Evolutionary conservation across 2,329 filamentous ascomycete genomes (phyloP), one percentile per base, ranked within the genome.

Genomic region (Xylaria sp.): DNA sequence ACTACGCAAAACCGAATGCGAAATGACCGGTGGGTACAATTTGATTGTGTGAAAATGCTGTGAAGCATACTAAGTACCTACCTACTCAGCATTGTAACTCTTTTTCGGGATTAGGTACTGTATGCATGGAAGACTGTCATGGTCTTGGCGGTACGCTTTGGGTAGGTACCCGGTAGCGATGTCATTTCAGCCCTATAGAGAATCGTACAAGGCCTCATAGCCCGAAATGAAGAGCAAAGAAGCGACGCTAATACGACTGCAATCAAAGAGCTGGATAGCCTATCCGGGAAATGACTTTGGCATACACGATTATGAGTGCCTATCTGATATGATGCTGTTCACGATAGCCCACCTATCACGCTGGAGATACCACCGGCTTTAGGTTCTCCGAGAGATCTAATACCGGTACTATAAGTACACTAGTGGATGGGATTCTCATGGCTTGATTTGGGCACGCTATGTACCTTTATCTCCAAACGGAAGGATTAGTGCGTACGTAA

Each of bases 111-210:
- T 29, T 18, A 29, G 48, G 25, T 51, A 51, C 16, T 27, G 25
- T 58, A 21, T 61, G 51, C 62, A 51, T 51, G 48, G 63, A 60
- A 64, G 54, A 66, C 60, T 67, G 60, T 13, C 50, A 37, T 65
- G 61, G 48, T 60, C 62, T 63, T 63, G 48, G 60, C 65, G 37
- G 47, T 18, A 37, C 58, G 60, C 42, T 58, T 18, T 23, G 16
- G 29, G 51, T 32, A 54, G 51, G 18, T 48, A 18, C 32, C 9
- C 9, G 47, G 51, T 32, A 50, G 42, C 59, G 42, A 68, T 74
- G 71, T 69, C 73, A 75, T 72, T 69, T 76, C 75, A 76, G 75
- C 75, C 75, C 75, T 76, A 76, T 72, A 70, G 63, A 57, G 25
- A 44, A 23, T 29, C 32, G 21, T 62, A 59, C 54, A 57, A 44